These are phyloP conservation scores for Candida sp. DNA, from an alignment of 1,139 yeast species.

Conservation along the genomic window DNA sequence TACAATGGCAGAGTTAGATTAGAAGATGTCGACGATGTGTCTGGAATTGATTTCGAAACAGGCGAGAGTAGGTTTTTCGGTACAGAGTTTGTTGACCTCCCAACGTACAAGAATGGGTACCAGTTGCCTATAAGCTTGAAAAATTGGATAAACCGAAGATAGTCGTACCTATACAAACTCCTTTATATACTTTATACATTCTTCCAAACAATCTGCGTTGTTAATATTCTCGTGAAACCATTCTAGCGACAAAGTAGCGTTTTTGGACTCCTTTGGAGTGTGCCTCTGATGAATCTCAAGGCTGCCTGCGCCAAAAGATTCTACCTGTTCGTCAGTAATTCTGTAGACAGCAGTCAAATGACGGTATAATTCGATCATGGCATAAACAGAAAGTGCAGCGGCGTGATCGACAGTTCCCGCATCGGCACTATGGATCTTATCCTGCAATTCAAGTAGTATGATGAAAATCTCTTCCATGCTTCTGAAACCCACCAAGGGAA, in stretches of 20 bases:
- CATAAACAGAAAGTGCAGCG: conserved; percentile 5
- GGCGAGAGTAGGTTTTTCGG: conserved; percentile 11
- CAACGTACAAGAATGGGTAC: conserved; percentile 11
- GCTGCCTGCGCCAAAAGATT: conserved; percentile 8
- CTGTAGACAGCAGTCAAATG: conserved; percentile 24
- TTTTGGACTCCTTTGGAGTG: conserved; percentile 8
- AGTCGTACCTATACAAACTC: conserved; percentile 1
- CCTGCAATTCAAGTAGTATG: conserved; percentile 19
- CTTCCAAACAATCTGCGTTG: not conserved
- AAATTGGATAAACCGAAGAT: conserved; percentile 1
- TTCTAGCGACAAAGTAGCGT: conserved; percentile 2
- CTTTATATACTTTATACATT: conserved; percentile 2
- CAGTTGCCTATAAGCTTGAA: conserved; percentile 13
- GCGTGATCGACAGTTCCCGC: conserved; percentile 31
- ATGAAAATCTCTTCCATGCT: conserved; percentile 44
- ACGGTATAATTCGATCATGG: conserved; percentile 25
- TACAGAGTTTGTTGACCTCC: conserved; percentile 9
- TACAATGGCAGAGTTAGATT: conserved; percentile 1
- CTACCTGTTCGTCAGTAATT: conserved; percentile 20
- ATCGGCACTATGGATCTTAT: conserved; percentile 30
- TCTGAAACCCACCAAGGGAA: conserved; percentile 39
- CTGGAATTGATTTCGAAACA: conserved; percentile 5
- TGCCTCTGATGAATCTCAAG: conserved; percentile 12
- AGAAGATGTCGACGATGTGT: conserved; percentile 9
- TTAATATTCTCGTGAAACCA: conserved; percentile 10